Evolutionary conservation across 2,329 filamentous ascomycete species (phyloP).

Genomic region (Trichophyton rubrum): DNA sequence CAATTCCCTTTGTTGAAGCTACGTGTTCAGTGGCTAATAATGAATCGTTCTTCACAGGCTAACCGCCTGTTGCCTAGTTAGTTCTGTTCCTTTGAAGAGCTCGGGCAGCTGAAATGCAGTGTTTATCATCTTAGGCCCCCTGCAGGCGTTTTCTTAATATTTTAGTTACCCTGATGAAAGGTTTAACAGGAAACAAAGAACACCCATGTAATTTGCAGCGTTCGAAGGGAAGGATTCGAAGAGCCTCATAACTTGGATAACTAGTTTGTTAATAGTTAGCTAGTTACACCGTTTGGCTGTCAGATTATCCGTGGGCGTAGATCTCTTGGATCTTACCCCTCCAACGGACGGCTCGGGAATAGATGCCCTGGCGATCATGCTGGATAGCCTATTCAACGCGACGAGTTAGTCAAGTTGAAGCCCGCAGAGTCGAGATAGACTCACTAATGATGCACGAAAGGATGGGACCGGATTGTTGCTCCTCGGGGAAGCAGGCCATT

Average conservation of each 20-base stretch:
- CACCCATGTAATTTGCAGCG: not conserved
- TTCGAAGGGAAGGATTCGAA: not conserved
- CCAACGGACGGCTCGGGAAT: not conserved
- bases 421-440: not conserved
- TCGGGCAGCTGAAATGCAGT: no score
- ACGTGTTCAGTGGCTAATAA: no score
- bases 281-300: not conserved
- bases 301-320: no score
- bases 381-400: not conserved
- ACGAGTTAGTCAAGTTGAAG: not conserved
- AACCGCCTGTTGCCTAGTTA: no score
- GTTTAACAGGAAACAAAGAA: not conserved
- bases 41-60: no score
- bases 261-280: no score
- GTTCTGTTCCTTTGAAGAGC: no score
- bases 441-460: not conserved
- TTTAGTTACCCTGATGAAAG: not conserved
- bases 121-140: not conserved
- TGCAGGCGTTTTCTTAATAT: not conserved
- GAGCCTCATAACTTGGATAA: not conserved
- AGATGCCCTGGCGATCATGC: not conserved
- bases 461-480: not conserved
- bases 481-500: not conserved
- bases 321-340: not conserved
- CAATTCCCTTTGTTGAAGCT: not conserved